phyloP scores from a whole-genome alignment of 768 basidiomycete genomes.

The Boletus edulis region DNA sequence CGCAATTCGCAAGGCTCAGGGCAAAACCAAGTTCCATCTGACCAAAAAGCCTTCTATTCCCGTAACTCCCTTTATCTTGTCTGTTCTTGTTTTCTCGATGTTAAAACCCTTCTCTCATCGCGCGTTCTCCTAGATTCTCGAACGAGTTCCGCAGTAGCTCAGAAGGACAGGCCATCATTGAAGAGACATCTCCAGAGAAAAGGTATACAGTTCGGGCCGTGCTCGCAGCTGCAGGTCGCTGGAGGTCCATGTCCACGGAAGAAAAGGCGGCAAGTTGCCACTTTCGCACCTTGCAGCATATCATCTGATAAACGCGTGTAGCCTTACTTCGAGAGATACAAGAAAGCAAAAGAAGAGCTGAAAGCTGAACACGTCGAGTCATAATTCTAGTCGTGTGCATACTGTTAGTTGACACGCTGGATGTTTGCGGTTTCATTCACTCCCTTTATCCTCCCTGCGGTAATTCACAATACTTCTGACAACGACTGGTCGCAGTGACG shows the following conservation, averaged over 20 bases:
- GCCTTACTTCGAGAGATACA: conserved; percentile 22
- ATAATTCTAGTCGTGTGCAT: conserved; percentile 4
- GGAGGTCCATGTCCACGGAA: conserved; percentile 31
- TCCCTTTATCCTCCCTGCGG: neutral
- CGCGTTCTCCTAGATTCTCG: conserved; percentile 15
- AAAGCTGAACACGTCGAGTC: neutral
- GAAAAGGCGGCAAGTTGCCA: conserved; percentile 30
- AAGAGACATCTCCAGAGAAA: conserved; percentile 2
- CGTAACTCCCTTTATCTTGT: conserved; percentile 25
- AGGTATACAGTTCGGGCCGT: neutral
- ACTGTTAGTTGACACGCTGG: neutral
- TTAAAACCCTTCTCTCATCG: neutral
- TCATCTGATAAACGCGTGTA: conserved; percentile 4
- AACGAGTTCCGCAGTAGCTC: conserved; percentile 14
- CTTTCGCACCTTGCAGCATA: neutral
- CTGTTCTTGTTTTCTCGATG: neutral
- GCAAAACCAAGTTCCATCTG: conserved; percentile 18
- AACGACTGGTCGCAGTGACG: neutral
- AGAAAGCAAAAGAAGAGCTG: conserved; percentile 14
- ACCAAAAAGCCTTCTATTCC: neutral
- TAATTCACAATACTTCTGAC: conserved; percentile 5
- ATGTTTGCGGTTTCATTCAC: conserved; percentile 4
- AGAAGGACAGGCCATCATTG: conserved; percentile 17
- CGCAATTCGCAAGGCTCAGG: conserved; percentile 26
- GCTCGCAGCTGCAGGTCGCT: conserved; percentile 22